Evolutionary conservation across 768 basidiomycete genomes (phyloP).

Genomic region (Lepiota venenata): DNA sequence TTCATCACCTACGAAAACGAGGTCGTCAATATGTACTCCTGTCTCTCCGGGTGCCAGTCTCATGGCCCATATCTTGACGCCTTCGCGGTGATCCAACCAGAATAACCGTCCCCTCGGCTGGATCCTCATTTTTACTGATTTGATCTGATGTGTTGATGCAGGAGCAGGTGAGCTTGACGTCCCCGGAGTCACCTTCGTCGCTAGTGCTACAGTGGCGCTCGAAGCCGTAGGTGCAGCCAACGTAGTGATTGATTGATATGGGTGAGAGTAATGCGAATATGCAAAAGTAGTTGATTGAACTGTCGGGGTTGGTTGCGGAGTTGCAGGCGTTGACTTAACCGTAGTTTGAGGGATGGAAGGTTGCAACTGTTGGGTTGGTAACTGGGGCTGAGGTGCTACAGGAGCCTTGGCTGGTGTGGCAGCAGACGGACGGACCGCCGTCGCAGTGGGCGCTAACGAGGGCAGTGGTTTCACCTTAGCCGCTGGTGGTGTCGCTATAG

Average conservation of each 20-base stretch:
- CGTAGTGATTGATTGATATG: constrained; percentile 38
- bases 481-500: neutral
- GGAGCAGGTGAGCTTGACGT: constrained; percentile 38
- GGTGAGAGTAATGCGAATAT: constrained; percentile 50
- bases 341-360: constrained; percentile 20
- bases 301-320: constrained; percentile 29
- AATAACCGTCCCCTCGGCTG: constrained; percentile 59
- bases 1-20: constrained; percentile 52
- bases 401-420: neutral
- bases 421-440: constrained; percentile 15
- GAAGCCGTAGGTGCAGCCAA: constrained; percentile 20
- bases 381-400: constrained; percentile 18
- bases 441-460: constrained; percentile 11
- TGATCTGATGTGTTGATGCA: constrained; percentile 40
- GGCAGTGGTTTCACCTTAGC: neutral
- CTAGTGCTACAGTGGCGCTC: constrained; percentile 18
- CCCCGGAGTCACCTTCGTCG: constrained; percentile 22
- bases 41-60: constrained; percentile 57
- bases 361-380: constrained; percentile 21
- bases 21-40: constrained; percentile 47
- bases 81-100: constrained; percentile 60
- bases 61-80: constrained; percentile 73
- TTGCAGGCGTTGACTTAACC: constrained; percentile 15
- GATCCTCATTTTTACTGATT: constrained; percentile 49
- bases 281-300: constrained; percentile 28